A percentile compares a stretch with the other conserved stretches of the same genome.
Evolutionary conservation across 1,284 basidiomycete species (phyloP).

Genomic region (Anthracocystis panici-leucophaei): DNA sequence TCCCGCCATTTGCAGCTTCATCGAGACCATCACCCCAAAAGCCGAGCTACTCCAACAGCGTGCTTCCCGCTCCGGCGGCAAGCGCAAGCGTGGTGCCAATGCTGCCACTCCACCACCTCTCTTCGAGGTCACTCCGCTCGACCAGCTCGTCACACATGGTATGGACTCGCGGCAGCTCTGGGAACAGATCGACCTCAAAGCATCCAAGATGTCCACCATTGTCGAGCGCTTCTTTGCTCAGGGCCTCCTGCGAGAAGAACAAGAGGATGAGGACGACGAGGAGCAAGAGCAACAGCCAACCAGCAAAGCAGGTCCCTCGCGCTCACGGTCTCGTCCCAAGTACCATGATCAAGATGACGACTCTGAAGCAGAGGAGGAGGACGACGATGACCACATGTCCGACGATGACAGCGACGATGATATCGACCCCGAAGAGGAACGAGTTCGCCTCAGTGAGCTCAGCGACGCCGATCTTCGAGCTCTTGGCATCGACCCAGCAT

Average conservation of each 20-base stretch:
- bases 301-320: conserved; percentile 20
- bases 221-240: conserved; percentile 68
- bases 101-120: conserved; percentile 62
- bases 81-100: conserved; percentile 54
- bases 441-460: conserved; percentile 41
- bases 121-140: conserved; percentile 80
- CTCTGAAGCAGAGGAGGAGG: conserved; percentile 16
- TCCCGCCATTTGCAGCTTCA: conserved; percentile 77
- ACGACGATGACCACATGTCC: conserved; percentile 48
- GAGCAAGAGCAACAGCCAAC: conserved; percentile 41
- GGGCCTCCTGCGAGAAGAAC: conserved; percentile 34
- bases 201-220: conserved; percentile 47
- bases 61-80: conserved; percentile 37
- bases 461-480: conserved; percentile 58
- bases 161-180: conserved; percentile 90
- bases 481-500: conserved; percentile 54
- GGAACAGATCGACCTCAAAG: conserved; percentile 74
- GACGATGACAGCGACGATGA: conserved; percentile 58
- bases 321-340: conserved; percentile 10
- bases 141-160: conserved; percentile 81
- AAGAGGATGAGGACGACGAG: conserved; percentile 63
- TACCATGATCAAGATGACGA: conserved; percentile 32
- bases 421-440: conserved; percentile 30
- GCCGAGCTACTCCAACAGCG: conserved; percentile 65
- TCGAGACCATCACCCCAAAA: conserved; percentile 75